Base-by-base conservation (phyloP, 169 alveolate species). In the Plasmodium gallinaceum region DNA sequence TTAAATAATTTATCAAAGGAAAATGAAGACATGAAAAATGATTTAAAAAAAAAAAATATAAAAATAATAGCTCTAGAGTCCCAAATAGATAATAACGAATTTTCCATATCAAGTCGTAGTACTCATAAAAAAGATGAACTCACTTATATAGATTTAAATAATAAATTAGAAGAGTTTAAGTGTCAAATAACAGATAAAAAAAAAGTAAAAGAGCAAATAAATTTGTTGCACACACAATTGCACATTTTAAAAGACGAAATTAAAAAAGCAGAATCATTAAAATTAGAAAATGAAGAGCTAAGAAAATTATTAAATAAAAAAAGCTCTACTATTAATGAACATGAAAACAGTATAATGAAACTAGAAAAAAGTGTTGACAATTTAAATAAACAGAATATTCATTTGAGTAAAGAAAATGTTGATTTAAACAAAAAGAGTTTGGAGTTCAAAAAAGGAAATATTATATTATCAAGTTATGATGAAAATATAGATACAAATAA, bases 41-140 rank as follows among this genome's bases (percentile, higher is more conserved):
- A 83, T 43, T 68, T 83, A 46, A 68, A 83, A 39, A 39, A 83
- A 20, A 83, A 83, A 20, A 58, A 46, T 26, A 83, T 83, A n/a
- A 54, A 83, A 60, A 83, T 83, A n/a, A 42, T 83, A 5, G 83
- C 72, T 7, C 64, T 83, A 20, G 91, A 83, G 18, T 83, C 91
- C 5, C 91, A 83, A 68, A 66, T 83, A 20, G 74, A 46, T 46
- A 14, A 20, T 7, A 54, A 54, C 22, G 16, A 18, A 54, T 18
- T 18, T 54, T 18, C 9, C 14, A 3, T 5, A 6, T 18, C 37
- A 18, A 54, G 22, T 14, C 8, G 14, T 54, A 52, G 12, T 20
- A 54, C 9, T 9, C 37, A 54, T 7, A 74, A 10, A 12, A 51
- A 60, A 66, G 66, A 60, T 26, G 58, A 74, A 65, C 65, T 18